Conservation (phyloP, 148 eudicot genomes). For the Chenopodium formosanum region DNA sequence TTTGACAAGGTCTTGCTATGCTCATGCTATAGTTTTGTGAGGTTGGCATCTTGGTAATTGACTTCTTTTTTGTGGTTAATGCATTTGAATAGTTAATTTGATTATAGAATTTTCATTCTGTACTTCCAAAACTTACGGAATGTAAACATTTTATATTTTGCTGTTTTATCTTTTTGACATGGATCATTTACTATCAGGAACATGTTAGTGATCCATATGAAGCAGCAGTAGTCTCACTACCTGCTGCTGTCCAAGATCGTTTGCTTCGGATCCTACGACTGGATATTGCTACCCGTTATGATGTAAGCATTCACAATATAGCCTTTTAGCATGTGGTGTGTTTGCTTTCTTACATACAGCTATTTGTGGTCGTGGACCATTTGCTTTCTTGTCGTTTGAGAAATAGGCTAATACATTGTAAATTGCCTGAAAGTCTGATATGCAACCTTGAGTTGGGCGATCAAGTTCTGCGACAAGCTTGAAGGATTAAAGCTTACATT, state of each 20-base stretch:
- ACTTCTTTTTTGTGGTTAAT: neutral
- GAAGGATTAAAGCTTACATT: too few species aligned
- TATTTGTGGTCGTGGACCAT: neutral
- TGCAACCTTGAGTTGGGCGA: neutral
- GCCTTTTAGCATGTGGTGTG: slow-evolving; percentile 4
- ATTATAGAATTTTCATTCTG: neutral
- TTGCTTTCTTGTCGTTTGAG: neutral
- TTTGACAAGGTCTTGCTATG: neutral
- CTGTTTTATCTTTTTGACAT: slow-evolving; percentile 5
- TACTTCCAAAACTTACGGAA: neutral
- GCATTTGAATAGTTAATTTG: neutral
- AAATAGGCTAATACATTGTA: neutral
- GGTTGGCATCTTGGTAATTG: neutral
- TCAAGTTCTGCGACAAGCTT: neutral
- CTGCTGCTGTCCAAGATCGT: slow-evolving; percentile 60
- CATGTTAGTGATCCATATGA: slow-evolving; percentile 62
- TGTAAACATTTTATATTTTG: neutral
- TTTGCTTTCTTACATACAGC: neutral
- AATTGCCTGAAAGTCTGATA: neutral
- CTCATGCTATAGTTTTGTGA: neutral
- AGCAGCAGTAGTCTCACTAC: slow-evolving; percentile 58
- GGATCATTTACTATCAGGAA: slow-evolving; percentile 32
- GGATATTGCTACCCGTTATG: slow-evolving; percentile 71
- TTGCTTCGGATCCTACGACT: slow-evolving; percentile 66
- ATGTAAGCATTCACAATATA: slow-evolving; percentile 41